A percentile compares a stretch with the other conserved stretches of the same genome.
These are phyloP conservation scores for Cryptococcus floricola DNA, from an alignment of 1,284 basidiomycete species.

Conservation along the genomic window DNA sequence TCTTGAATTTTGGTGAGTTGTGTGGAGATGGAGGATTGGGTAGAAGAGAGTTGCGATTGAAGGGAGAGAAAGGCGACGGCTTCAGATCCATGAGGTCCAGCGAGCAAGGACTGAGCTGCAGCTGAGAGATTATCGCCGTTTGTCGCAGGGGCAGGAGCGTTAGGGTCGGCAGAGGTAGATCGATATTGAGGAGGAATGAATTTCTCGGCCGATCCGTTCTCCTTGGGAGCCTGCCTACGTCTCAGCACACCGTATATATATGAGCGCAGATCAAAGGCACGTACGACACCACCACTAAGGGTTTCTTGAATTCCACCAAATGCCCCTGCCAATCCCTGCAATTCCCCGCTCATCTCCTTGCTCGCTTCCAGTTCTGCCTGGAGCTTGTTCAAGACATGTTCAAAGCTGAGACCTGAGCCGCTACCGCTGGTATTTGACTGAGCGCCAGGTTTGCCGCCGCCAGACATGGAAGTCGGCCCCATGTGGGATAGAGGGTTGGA, in stretches of 20 bases:
- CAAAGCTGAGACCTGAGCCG: conserved; percentile 48
- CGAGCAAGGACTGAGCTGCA: conserved; percentile 44
- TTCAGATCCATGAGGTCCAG: conserved; percentile 43
- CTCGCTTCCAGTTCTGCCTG: conserved; percentile 86
- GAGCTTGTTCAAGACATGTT: conserved; percentile 52
- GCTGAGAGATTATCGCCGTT: conserved; percentile 2
- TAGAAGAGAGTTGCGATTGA: conserved; percentile 78
- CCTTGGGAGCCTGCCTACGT: conserved; percentile 50
- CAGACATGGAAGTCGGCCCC: conserved; percentile 39
- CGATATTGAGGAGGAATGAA: conserved; percentile 46
- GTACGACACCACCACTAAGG: conserved; percentile 73
- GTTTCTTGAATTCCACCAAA: conserved; percentile 92
- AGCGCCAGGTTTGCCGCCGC: conserved; percentile 40
- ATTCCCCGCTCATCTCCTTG: conserved; percentile 85
- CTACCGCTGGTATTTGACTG: no score
- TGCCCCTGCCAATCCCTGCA: conserved; percentile 71
- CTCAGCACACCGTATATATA: background rate
- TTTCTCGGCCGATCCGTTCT: conserved; percentile 46
- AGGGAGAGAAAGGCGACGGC: conserved; percentile 58
- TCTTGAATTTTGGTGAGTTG: conserved; percentile 83
- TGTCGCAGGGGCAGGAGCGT: no score
- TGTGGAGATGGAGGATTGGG: conserved; percentile 69
- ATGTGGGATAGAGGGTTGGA: conserved; percentile 18
- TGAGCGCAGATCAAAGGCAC: conserved; percentile 35
- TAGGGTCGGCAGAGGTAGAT: conserved; percentile 23